Conservation (phyloP, 2,329 filamentous ascomycete genomes). For the Sporothrix luriei region DNA sequence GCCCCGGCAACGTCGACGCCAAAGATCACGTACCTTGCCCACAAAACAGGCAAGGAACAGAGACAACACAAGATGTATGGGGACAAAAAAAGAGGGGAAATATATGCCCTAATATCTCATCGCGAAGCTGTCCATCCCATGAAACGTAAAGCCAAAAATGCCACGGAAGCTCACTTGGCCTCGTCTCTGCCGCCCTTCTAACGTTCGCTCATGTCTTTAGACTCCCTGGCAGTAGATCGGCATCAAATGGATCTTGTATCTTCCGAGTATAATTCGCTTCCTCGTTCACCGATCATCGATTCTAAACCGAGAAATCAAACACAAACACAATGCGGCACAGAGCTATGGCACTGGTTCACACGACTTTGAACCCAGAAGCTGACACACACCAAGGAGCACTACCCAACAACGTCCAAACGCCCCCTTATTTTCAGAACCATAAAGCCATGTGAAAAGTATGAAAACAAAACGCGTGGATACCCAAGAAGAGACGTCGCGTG, state of each 20-base stretch:
- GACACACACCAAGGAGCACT: background rate
- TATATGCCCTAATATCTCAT: constrained; percentile 10
- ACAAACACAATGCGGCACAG: background rate
- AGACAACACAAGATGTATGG: background rate
- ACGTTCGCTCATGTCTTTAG: background rate
- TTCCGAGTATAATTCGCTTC: background rate
- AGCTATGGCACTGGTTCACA: background rate
- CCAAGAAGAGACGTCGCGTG: background rate
- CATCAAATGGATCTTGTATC: background rate
- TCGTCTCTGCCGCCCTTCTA: background rate
- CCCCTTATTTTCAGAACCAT: background rate
- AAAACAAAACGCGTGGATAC: background rate
- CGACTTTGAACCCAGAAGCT: background rate
- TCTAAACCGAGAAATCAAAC: constrained; percentile 3
- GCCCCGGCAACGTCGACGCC: background rate
- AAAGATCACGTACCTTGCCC: background rate
- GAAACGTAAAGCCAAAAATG: background rate
- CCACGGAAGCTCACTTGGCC: background rate
- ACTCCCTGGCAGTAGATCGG: background rate
- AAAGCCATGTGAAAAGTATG: background rate
- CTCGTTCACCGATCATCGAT: background rate
- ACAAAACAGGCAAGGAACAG: background rate
- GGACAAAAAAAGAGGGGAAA: background rate
- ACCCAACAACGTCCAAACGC: background rate
- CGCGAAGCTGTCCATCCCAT: background rate